Percentiles rank a stretch among this genome's conserved stretches.
Conservation (phyloP, 2,329 filamentous ascomycete species). For the Penicillium sp. region DNA sequence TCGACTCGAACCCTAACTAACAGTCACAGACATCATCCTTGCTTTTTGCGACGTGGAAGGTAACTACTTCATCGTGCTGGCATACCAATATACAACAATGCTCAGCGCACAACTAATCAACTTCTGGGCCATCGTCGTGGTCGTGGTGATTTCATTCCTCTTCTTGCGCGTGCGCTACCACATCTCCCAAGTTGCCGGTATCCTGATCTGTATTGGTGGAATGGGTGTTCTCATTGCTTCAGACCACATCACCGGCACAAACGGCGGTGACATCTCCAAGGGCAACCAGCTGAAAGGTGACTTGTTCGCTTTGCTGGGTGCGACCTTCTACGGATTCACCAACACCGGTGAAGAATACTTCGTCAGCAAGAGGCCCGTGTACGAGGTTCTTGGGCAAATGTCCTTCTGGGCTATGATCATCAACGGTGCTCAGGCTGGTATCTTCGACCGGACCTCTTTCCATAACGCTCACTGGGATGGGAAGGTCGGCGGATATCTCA, state of each 20-base stretch:
- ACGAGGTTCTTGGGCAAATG: slow-evolving; percentile 90
- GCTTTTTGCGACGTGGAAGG: slow-evolving; percentile 93
- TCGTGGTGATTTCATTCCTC: slow-evolving; percentile 80
- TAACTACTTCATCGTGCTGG: slow-evolving; percentile 96
- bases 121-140: slow-evolving; percentile 96
- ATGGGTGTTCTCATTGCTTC: slow-evolving; percentile 84
- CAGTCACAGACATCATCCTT: slow-evolving; percentile 68
- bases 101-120: slow-evolving; percentile 93
- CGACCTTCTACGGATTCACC: slow-evolving; percentile 84
- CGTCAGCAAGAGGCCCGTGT: slow-evolving; percentile 80
- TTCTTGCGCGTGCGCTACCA: slow-evolving; percentile 89
- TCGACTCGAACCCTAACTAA: background rate
- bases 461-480: slow-evolving; percentile 63
- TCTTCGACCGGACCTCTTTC: slow-evolving; percentile 84
- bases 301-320: slow-evolving; percentile 84
- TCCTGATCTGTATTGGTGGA: slow-evolving; percentile 86
- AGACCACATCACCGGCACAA: slow-evolving; percentile 77
- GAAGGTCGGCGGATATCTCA: slow-evolving; percentile 74
- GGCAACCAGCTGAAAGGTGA: slow-evolving; percentile 85
- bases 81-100: slow-evolving; percentile 90
- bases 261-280: slow-evolving; percentile 60
- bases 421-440: slow-evolving; percentile 85
- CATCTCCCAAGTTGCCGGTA: slow-evolving; percentile 78
- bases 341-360: slow-evolving; percentile 96
- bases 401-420: slow-evolving; percentile 86